phyloP scores from a whole-genome alignment of 768 basidiomycete species.

The Tulasnella calospora region DNA sequence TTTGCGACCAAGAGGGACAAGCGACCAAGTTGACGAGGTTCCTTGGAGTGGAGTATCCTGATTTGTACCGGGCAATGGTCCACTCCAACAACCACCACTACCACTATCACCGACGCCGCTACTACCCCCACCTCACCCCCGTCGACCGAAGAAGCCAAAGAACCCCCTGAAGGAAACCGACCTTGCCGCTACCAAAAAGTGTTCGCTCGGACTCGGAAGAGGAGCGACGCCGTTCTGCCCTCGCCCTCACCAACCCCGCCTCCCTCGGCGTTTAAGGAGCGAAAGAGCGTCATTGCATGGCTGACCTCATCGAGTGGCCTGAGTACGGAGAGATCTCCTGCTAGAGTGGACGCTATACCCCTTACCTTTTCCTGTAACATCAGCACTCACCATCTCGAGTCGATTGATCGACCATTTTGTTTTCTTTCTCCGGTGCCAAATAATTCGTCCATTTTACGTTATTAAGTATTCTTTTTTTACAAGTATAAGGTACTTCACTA shows the following conservation, averaged over 20 bases:
- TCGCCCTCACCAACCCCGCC: not conserved
- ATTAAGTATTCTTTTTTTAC: not conserved
- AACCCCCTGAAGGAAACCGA: not conserved
- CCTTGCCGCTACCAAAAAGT: not conserved
- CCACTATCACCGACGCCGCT: not conserved
- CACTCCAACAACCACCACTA: not conserved
- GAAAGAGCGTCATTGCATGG: not conserved
- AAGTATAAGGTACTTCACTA: not conserved
- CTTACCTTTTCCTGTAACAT: not conserved
- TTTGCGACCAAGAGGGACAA: not conserved
- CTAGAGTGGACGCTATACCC: too few species aligned
- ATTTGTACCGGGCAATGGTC: slow-evolving; percentile 19
- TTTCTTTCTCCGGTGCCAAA: not conserved
- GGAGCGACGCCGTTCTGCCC: not conserved
- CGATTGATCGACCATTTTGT: not conserved
- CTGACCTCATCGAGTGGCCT: not conserved
- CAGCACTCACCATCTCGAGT: too few species aligned
- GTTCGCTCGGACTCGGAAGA: not conserved
- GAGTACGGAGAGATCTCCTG: not conserved
- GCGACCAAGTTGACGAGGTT: slow-evolving; percentile 9
- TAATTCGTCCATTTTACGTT: not conserved
- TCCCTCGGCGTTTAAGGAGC: not conserved
- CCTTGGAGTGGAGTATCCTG: slow-evolving; percentile 2
- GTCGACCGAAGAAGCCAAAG: not conserved
- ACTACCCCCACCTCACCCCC: not conserved